Evolutionary conservation across 768 basidiomycete species (phyloP).

Genomic region (Pisolithus microcarpus): DNA sequence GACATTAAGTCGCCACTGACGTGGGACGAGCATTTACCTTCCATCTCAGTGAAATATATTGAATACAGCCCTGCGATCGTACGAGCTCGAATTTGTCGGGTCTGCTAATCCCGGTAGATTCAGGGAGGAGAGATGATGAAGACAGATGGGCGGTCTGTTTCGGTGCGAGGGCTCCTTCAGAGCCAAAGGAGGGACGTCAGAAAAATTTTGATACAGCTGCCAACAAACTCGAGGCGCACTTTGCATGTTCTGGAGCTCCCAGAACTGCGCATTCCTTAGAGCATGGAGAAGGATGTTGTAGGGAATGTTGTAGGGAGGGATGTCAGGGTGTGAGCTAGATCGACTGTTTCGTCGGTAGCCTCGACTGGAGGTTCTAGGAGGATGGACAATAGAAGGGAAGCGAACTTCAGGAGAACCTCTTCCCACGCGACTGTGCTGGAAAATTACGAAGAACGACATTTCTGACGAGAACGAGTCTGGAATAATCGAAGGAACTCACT

Average conservation of each 20-base stretch:
- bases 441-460: not conserved
- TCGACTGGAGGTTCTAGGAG: conserved; percentile 6
- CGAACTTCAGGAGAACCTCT: conserved; percentile 33
- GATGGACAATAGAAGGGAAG: conserved; percentile 32
- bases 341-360: conserved; percentile 7
- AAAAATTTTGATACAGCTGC: not conserved
- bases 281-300: conserved; percentile 11
- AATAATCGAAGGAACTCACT: conserved; percentile 32
- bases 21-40: no score
- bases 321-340: conserved; percentile 18
- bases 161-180: conserved; percentile 35
- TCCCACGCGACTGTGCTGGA: conserved; percentile 38
- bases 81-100: no score
- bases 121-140: conserved; percentile 3
- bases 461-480: not conserved
- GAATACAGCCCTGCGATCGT: no score
- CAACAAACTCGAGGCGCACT: conserved; percentile 31
- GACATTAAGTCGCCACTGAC: no score
- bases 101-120: conserved; percentile 7
- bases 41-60: no score
- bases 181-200: conserved; percentile 1
- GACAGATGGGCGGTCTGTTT: conserved; percentile 13
- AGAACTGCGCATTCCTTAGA: conserved; percentile 61
- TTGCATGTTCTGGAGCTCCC: conserved; percentile 59
- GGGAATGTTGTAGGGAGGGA: no score